Evolutionary conservation across 306 rosid genomes (phyloP).

Genomic region (Crataegus laevigata): DNA sequence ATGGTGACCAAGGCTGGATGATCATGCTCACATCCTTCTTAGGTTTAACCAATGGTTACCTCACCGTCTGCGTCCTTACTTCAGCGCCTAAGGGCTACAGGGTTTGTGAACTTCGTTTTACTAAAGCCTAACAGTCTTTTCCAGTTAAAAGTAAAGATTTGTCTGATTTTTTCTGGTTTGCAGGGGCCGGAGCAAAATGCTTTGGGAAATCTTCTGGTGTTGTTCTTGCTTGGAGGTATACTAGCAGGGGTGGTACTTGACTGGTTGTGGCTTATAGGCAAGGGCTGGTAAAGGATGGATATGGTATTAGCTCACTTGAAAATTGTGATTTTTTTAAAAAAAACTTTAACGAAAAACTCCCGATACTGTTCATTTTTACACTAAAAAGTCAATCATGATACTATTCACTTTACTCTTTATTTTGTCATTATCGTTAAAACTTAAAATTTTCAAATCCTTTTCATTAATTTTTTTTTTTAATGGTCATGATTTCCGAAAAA

Average conservation of each 20-base stretch:
- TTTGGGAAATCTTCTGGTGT: constrained; percentile 72
- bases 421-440: too few relatives aligned
- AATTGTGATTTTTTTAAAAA: not conserved
- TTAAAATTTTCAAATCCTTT: too few relatives aligned
- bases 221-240: constrained; percentile 66
- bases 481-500: too few relatives aligned
- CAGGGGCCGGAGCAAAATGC: constrained; percentile 99
- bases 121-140: not conserved
- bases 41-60: constrained; percentile 74
- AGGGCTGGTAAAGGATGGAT: constrained; percentile 58
- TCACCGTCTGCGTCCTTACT: constrained; percentile 79
- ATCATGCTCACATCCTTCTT: constrained; percentile 66
- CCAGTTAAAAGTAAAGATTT: not conserved
- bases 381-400: too few relatives aligned
- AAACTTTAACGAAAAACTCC: too few relatives aligned
- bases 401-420: too few relatives aligned
- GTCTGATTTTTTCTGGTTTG: not conserved
- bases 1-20: constrained; percentile 86
- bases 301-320: too few relatives aligned
- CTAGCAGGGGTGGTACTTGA: constrained; percentile 83
- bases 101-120: constrained; percentile 29
- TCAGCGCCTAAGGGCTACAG: constrained; percentile 88
- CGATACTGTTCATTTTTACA: too few relatives aligned
- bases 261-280: constrained; percentile 94
- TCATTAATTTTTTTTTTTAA: too few relatives aligned